Percentiles rank a stretch among this genome's conserved stretches.
Conservation (phyloP, 768 basidiomycete genomes). For the Suillus occidentalis region DNA sequence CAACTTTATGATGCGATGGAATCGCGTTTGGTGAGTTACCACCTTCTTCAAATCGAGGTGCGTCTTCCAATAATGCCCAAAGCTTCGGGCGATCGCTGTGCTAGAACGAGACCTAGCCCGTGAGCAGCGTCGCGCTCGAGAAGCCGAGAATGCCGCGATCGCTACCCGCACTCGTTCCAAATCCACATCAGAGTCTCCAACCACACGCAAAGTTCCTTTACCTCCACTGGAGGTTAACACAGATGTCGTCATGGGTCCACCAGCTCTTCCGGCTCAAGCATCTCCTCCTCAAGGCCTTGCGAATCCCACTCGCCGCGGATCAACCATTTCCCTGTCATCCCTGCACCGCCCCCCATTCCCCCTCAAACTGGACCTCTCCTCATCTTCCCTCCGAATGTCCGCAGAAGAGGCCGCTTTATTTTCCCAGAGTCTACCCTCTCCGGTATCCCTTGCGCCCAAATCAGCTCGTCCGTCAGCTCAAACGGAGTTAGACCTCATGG, state of each 20-base stretch:
- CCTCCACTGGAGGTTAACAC: slow-evolving; percentile 21
- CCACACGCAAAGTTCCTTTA: slow-evolving; percentile 21
- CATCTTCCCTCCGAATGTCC: slow-evolving; percentile 61
- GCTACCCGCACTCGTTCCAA: slow-evolving; percentile 29
- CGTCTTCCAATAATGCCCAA: slow-evolving; percentile 2
- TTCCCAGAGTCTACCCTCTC: slow-evolving; percentile 61
- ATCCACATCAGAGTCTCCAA: slow-evolving; percentile 25
- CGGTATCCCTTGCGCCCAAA: slow-evolving; percentile 79
- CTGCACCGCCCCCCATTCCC: slow-evolving; percentile 71
- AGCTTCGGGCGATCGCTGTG: slow-evolving; percentile 73
- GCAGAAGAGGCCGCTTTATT: slow-evolving; percentile 62
- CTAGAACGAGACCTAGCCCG: slow-evolving; percentile 67
- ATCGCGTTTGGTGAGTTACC: slow-evolving; percentile 56
- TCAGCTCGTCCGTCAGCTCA: slow-evolving; percentile 64
- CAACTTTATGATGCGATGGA: slow-evolving; percentile 80
- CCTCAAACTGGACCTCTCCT: slow-evolving; percentile 80
- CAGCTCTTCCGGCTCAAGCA: slow-evolving; percentile 34
- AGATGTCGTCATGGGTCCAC: slow-evolving; percentile 21
- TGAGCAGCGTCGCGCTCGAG: slow-evolving; percentile 54
- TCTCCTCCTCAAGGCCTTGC: slow-evolving; percentile 34
- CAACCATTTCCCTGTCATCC: slow-evolving; percentile 78
- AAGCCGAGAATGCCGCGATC: slow-evolving; percentile 44
- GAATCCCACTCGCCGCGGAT: slow-evolving; percentile 56
- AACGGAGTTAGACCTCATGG: slow-evolving; percentile 65
- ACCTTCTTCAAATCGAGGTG: not conserved